Evolutionary conservation across 768 basidiomycete species (phyloP), one percentile per base, ranked within the genome.

Genomic region (Mrakia gelida): DNA sequence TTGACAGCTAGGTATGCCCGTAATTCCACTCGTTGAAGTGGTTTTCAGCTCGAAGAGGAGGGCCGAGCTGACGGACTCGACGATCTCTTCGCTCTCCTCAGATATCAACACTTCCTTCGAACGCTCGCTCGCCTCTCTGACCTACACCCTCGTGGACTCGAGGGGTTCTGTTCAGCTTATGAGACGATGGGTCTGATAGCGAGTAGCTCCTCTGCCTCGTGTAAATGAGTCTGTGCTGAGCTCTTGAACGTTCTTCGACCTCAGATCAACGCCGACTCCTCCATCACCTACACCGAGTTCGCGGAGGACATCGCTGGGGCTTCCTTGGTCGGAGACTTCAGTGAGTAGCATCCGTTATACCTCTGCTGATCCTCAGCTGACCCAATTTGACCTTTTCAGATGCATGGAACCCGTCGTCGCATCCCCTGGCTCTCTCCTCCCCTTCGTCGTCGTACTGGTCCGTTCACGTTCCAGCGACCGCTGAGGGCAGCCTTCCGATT

Each of bases 251-350:
- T 45, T 45, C 49, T 52, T 52, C 23, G n/a, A 28, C 15, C 28
- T 23, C 61, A 79, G 74, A 52, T 79, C 70, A 59, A 71, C 34
- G 32, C n/a, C 5, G 74, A 79, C 52, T 72, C 75, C 59, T 78
- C 77, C 18, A 56, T 78, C n/a, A 73, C 71, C 8, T 78, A 78
- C 34, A 78, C 77, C 13, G 77, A 78, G 45, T 75, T 74, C 68
- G 67, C 71, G 6, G 78, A 79, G 34, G 75, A 63, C 38, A 41
- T 75, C 34, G 67, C 63, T 15, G 61, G 43, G 28, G 78, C 75
- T 16, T 41, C 70, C 2, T 61, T 79, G 15, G 21, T 79, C 34
- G 78, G 78, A n/a, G 75, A 76, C 52, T 79, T 79, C 74, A 79
- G 75, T 73, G 3, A 34, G 74, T 65, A 56, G 34, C 18, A 30